phyloP scores from a whole-genome alignment of 2,329 filamentous ascomycete genomes.

The Diplodia mutila region DNA sequence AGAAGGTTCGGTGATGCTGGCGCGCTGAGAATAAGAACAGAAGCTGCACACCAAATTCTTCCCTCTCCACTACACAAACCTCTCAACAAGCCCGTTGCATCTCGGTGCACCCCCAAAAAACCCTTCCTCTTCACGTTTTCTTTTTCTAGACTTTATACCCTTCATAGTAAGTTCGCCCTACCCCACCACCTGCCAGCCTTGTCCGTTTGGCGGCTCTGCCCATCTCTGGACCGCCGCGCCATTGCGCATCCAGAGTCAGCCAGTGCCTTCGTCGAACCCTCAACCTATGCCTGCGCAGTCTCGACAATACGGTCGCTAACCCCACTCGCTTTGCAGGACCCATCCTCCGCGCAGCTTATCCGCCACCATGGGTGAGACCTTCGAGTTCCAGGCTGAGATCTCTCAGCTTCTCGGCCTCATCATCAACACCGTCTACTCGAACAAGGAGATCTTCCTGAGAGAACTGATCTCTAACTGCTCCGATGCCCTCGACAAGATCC shows the following conservation, averaged over 20 bases:
- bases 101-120: not conserved
- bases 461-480: slow-evolving; percentile 98
- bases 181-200: slow-evolving; percentile 10
- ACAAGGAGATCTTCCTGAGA: slow-evolving; percentile 99
- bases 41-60: slow-evolving; percentile 21
- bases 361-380: slow-evolving; percentile 67
- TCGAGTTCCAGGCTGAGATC: slow-evolving; percentile 99
- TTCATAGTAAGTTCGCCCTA: slow-evolving; percentile 24
- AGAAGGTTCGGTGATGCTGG: slow-evolving; percentile 27
- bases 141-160: slow-evolving; percentile 24
- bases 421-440: slow-evolving; percentile 99
- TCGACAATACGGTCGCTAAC: not conserved
- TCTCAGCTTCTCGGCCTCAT: slow-evolving; percentile 99
- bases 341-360: slow-evolving; percentile 6
- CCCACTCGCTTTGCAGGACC: slow-evolving; percentile 8
- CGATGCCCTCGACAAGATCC: slow-evolving; percentile 99
- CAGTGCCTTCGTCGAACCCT: not conserved
- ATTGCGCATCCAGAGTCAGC: not conserved
- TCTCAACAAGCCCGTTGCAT: not conserved
- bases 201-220: not conserved
- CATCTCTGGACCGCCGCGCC: not conserved
- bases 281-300: not conserved
- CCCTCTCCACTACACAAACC: slow-evolving; percentile 18
- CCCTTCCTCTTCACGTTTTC: slow-evolving; percentile 19
- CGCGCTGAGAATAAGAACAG: slow-evolving; percentile 25